Evolutionary conservation across 2,329 filamentous ascomycete genomes (phyloP), one percentile per base, ranked within the genome.

Genomic region (Paramyrothecium sp.): DNA sequence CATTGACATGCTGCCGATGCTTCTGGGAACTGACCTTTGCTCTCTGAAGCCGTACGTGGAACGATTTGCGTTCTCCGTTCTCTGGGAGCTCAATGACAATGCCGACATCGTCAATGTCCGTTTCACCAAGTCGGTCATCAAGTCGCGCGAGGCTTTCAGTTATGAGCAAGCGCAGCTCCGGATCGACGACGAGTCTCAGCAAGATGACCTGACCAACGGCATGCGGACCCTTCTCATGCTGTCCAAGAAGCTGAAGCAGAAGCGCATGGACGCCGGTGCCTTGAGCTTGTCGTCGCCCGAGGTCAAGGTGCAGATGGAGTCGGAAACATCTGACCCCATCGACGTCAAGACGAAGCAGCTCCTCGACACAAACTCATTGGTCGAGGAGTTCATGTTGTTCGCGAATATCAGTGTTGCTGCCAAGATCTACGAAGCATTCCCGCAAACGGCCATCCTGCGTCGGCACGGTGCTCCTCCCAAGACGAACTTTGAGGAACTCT

Each of bases 381-480:
- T 99, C 26, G 95, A 99, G 71, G 95, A 99, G 72, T 98, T 99
- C 81, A 99, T 99, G 95, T 81, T 99, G 69, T 90, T 98, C 72
- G 96, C 95, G 80, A 99, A 99, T 77, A 92, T 92, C 69, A 94
- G 89, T 65, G 96, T 99, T 30, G 95, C 94, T 7, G 84, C 87
- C 63, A 94, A 92, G 73, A 96, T 96, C 69, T 92, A 96, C 77
- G 85, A 90, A 52, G 88, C 92, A 3, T 98, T 97, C 75, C 94
- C 95, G 0, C 94, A 99, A 74, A 98, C 93, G 0, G 95, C 95
- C 52, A 88, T 99, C 66, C 86, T 99, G 17, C 91, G 94, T 61
- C 90, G 95, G 58, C 95, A 99, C 81, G 92, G 85, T 19, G 88
- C 94, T 16, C 95, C 96, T 3, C 95, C 95, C 8, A 94, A 94